Conservation (phyloP, 2,329 filamentous ascomycete genomes). For the Colletotrichum chlorophyti region DNA sequence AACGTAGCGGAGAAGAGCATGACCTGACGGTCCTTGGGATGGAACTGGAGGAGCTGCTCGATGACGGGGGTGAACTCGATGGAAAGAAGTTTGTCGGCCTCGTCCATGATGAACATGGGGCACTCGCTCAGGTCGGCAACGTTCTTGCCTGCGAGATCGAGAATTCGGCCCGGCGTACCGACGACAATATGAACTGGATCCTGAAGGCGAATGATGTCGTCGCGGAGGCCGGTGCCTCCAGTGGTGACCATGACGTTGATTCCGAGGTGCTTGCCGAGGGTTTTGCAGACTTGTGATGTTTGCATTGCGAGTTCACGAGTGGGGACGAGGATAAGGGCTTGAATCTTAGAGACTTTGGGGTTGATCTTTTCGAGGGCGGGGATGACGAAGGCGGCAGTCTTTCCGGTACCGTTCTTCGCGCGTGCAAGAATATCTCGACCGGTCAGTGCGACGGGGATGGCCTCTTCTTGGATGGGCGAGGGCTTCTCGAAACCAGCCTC, state of each 20-base stretch:
- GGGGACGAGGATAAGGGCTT: slow-evolving; percentile 94
- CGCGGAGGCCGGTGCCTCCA: slow-evolving; percentile 90
- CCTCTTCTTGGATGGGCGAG: slow-evolving; percentile 98
- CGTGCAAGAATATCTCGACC: slow-evolving; percentile 94
- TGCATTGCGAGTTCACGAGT: slow-evolving; percentile 97
- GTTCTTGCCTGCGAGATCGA: slow-evolving; percentile 94
- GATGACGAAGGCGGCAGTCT: slow-evolving; percentile 97
- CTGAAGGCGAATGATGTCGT: slow-evolving; percentile 94
- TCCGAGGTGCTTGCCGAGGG: slow-evolving; percentile 92
- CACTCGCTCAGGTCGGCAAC: slow-evolving; percentile 96
- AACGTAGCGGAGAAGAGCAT: slow-evolving; percentile 99
- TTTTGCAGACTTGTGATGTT: slow-evolving; percentile 99
- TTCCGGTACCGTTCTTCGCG: slow-evolving; percentile 98
- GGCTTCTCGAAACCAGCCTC: slow-evolving; percentile 99
- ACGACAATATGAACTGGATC: slow-evolving; percentile 98
- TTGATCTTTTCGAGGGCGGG: slow-evolving; percentile 95
- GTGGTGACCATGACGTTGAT: slow-evolving; percentile 99
- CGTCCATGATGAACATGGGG: slow-evolving; percentile 99
- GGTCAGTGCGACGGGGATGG: slow-evolving; percentile 94
- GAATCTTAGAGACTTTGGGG: slow-evolving; percentile 94
- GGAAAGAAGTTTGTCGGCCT: slow-evolving; percentile 96
- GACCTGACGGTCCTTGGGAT: slow-evolving; percentile 96
- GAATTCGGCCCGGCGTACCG: slow-evolving; percentile 93
- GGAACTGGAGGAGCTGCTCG: slow-evolving; percentile 92
- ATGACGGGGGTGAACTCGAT: slow-evolving; percentile 97